A percentile compares a stretch with the other conserved stretches of the same genome.
These are phyloP conservation scores for Penicillium sp. DNA, from an alignment of 2,329 filamentous ascomycete genomes.

Conservation along the genomic window DNA sequence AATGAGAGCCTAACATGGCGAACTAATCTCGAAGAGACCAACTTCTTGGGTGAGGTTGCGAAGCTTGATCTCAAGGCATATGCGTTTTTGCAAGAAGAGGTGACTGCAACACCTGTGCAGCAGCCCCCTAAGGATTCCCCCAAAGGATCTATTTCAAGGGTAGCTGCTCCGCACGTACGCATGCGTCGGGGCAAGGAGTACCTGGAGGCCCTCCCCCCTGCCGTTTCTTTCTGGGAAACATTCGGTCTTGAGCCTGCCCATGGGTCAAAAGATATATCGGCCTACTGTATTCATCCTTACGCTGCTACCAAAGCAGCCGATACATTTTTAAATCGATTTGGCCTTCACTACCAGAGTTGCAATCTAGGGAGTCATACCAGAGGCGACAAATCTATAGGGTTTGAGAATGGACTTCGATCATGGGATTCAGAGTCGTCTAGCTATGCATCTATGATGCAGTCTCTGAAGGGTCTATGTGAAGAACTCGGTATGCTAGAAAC, in stretches of 20 bases:
- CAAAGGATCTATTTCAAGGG: conserved; percentile 40
- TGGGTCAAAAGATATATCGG: conserved; percentile 58
- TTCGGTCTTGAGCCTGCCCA: conserved; percentile 59
- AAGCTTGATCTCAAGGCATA: conserved; percentile 40
- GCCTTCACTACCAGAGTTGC: conserved; percentile 57
- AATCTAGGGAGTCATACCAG: conserved; percentile 56
- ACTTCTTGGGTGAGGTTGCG: conserved; percentile 30
- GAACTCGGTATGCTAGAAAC: conserved; percentile 34
- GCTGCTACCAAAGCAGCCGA: conserved; percentile 49
- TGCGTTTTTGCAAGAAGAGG: conserved; percentile 34
- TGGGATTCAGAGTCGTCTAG: conserved; percentile 35
- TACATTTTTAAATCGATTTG: conserved; percentile 55
- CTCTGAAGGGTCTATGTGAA: conserved; percentile 36
- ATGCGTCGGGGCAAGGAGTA: conserved; percentile 55
- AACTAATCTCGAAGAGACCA: conserved; percentile 30
- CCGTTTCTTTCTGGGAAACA: conserved; percentile 62
- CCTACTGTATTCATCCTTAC: conserved; percentile 58
- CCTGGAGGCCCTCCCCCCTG: conserved; percentile 58
- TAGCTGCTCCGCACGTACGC: conserved; percentile 56
- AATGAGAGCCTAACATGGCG: conserved; percentile 24
- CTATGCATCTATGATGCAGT: conserved; percentile 38
- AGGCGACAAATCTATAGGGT: conserved; percentile 42
- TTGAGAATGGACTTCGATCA: conserved; percentile 37
- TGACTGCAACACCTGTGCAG: conserved; percentile 18
- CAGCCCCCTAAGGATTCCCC: conserved; percentile 28